Base-by-base conservation (phyloP, 495 filamentous ascomycete species). In the Podospora fimiseda region DNA sequence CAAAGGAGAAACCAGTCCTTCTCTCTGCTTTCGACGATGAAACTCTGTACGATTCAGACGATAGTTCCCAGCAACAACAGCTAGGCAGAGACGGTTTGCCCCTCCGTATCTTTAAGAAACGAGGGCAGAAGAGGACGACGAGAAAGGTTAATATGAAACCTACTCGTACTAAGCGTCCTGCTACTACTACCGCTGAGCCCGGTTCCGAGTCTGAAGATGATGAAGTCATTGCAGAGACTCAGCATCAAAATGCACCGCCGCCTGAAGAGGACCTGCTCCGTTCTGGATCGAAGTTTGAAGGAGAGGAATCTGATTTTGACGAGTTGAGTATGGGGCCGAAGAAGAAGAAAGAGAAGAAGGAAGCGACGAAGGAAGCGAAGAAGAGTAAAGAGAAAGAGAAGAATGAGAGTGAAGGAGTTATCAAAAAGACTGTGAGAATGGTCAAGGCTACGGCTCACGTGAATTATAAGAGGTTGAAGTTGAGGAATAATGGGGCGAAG, bases 71-170 rank as follows among this genome's bases (percentile, higher is more conserved):
- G 1, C 73, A 74, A 2, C 71, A 76, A 11, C 74, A 77, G 9
- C 20, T 51, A 16, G 18, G 33, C 18, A 55, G 55, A 11, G 54
- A 68, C 22, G 80, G 79, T 1, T 70, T 74, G 9, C 76, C 80
- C 0, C 60, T 80, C 16, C 81, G 78, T 45, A 68, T 80, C 2
- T 96, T 84, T 73, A 96, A 95, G 73, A 97, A 97, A 78, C 89
- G 85, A 68, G 92, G 92, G 0, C 83, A 89, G 63, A 97, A 97
- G 70, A 79, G 92, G 39, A 89, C 87, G 30, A 95, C 92, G 2
- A 75, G 87, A 46, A 68, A 78, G 37, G 82, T 86, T n/a, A 86
- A 80, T 37, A 92, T 95, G 83, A 81, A 61, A 43, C 78, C 78
- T 14, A 71, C 67, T 6, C 51, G 65, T 46, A 44, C 54, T 22